These are phyloP conservation scores for Halophytophthora polymorphica DNA, from an alignment of 352 stramenopile species.

Conservation along the genomic window DNA sequence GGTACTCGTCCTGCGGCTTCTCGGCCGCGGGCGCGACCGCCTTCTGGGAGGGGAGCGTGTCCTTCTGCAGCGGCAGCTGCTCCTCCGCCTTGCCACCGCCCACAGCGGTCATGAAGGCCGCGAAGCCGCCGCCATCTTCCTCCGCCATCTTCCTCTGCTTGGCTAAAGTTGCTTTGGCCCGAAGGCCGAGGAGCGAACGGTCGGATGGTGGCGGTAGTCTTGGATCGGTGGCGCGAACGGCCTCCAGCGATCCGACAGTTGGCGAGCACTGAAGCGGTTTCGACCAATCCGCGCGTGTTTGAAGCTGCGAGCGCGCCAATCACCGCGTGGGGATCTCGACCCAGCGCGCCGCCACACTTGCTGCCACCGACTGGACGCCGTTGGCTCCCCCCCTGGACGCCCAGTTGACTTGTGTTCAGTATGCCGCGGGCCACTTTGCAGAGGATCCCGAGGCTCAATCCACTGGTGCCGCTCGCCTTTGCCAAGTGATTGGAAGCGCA, in stretches of 20 bases:
- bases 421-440: not conserved
- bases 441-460: not conserved
- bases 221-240: too few relatives aligned
- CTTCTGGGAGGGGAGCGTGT: not conserved
- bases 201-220: not conserved
- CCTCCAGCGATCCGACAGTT: too few relatives aligned
- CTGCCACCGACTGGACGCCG: not conserved
- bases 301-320: too few relatives aligned
- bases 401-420: constrained; percentile 7
- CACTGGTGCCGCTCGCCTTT: constrained; percentile 12
- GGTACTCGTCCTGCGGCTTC: constrained; percentile 52
- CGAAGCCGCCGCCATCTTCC: constrained; percentile 45
- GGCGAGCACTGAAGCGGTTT: too few relatives aligned
- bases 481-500: not conserved
- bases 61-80: not conserved
- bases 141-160: constrained; percentile 38
- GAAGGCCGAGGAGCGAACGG: not conserved
- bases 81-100: constrained; percentile 14
- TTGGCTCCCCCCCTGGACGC: not conserved
- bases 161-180: not conserved
- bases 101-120: constrained; percentile 71
- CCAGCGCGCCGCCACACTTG: not conserved
- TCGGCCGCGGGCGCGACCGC: not conserved
- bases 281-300: too few relatives aligned
- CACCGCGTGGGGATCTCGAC: not conserved